Percentiles rank a stretch among this genome's conserved stretches.
Conservation (phyloP, 768 basidiomycete genomes). For the Tricholoma matsutake region DNA sequence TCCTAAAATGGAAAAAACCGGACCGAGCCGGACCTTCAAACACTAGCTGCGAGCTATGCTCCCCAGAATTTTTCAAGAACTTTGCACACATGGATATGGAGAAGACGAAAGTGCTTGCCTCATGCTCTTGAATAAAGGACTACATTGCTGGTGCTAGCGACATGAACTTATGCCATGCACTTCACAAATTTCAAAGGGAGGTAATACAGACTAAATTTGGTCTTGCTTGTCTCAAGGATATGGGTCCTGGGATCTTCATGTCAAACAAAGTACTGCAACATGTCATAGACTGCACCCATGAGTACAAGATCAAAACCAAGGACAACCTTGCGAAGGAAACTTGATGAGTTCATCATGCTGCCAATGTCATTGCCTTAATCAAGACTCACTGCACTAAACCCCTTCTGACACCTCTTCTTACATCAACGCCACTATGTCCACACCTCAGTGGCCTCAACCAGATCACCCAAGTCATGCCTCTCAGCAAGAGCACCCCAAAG, state of each 20-base stretch:
- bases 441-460: background rate
- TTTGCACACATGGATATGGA: background rate
- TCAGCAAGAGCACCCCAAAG: background rate
- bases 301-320: background rate
- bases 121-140: background rate
- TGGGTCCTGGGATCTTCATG: background rate
- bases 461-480: background rate
- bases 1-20: too few species aligned
- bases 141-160: background rate
- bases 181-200: background rate
- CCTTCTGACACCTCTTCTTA: background rate
- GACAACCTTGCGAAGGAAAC: background rate
- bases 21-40: too few species aligned
- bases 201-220: background rate
- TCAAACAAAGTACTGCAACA: background rate
- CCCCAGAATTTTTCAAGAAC: background rate
- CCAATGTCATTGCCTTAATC: background rate
- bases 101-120: background rate
- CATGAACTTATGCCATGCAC: background rate
- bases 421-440: background rate
- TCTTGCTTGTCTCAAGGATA: background rate
- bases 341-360: conserved; percentile 4
- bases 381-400: background rate
- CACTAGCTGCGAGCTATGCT: conserved; percentile 1
- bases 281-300: background rate